Evolutionary conservation across 2,329 filamentous ascomycete species (phyloP), one percentile per base, ranked within the genome.

Genomic region (Fusarium sp.): DNA sequence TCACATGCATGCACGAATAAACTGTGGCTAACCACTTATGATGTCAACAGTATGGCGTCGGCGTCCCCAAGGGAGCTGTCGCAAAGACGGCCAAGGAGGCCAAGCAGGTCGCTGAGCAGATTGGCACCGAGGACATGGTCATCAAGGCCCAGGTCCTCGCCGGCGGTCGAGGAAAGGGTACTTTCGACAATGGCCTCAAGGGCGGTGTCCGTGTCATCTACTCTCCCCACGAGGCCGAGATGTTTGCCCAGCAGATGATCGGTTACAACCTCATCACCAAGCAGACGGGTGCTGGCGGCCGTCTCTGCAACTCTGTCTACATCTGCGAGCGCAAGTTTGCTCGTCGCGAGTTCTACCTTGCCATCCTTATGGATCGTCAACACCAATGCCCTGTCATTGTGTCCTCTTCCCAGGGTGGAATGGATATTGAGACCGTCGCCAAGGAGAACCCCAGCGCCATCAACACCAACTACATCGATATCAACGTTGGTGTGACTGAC

Each of bases 241-340:
- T 98, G 92, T 98, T 99, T 84, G 96, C 96, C 79, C 91, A 96
- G 79, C 95, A 99, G 89, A 99, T 99, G 96, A 98, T 99, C 86
- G 96, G 96, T 83, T 96, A 99, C 89, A 98, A 98, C 87, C 94
- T 99, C 86, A 91, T 99, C 87, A 99, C 96, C 85, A 99, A 99
- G 92, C 96, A 99, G 89, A 99, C 96, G 69, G 96, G 96, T 84
- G 94, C 96, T 79, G 90, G 86, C 79, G 96, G 96, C 82, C 94
- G 96, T 84, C 91, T 97, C 83, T 99, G 96, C 91, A 98, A 94
- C 86, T 91, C 95, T 75, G 96, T 99, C 83, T 98, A 97, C 89
- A 98, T 99, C 84, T 97, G 96, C 87, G 96, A 99, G 90, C 95
- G 96, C 90, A 99, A 99, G 89, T 99, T 98, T 82, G 96, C 96